A percentile compares a stretch with the other conserved stretches of the same genome.
These are phyloP conservation scores for Fusarium vanettenii DNA, from an alignment of 2,329 filamentous ascomycete species.

Conservation along the genomic window DNA sequence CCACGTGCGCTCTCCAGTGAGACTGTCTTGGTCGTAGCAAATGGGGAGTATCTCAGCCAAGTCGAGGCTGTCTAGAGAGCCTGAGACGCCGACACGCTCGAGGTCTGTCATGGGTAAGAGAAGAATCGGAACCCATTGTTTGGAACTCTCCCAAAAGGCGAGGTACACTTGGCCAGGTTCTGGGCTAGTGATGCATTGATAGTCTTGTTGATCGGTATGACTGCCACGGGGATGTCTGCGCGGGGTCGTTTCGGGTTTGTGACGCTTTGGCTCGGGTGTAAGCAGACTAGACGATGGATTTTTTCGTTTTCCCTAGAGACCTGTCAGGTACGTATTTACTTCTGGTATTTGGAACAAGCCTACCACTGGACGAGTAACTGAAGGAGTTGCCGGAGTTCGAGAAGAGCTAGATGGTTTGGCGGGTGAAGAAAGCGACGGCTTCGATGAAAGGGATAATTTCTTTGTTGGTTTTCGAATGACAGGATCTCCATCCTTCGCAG, in stretches of 20 bases:
- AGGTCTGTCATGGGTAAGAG: conserved; percentile 1
- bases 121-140: conserved; percentile 2
- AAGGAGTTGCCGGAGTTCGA: not conserved
- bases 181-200: conserved; percentile 4
- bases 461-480: not conserved
- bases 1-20: conserved; percentile 3
- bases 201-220: not conserved
- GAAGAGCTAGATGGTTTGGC: not conserved
- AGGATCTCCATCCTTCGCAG: not conserved
- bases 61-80: not conserved
- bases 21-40: conserved; percentile 1
- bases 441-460: not conserved
- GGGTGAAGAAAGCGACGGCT: not conserved
- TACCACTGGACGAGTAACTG: not conserved
- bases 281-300: not conserved
- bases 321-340: not conserved
- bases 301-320: not conserved
- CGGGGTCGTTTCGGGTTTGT: not conserved
- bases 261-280: not conserved
- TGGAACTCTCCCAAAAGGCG: not conserved
- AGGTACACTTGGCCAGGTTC: not conserved
- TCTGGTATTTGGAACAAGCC: not conserved
- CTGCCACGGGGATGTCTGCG: not conserved
- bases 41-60: not conserved
- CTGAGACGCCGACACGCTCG: not conserved